Conservation (phyloP, 257 asterid genomes). For the Nicotiana attenuata region DNA sequence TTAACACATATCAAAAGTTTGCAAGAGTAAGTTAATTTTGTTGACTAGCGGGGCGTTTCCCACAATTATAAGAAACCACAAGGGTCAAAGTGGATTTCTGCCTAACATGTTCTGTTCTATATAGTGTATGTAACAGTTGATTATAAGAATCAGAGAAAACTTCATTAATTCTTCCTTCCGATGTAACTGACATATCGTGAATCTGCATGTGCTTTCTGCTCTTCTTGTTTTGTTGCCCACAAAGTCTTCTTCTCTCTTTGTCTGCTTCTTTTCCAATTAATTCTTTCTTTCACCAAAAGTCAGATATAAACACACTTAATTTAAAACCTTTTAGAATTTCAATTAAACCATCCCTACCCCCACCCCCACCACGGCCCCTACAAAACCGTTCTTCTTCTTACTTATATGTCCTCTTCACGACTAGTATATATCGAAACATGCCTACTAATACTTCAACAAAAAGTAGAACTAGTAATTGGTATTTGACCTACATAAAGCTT, state of each 20-base stretch:
- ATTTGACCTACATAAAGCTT: conserved; percentile 26
- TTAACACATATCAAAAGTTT: neutral
- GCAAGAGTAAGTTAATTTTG: neutral
- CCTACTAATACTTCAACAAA: conserved; percentile 30
- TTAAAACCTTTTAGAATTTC: conserved; percentile 16
- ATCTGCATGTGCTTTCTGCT: conserved; percentile 57
- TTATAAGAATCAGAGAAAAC: neutral
- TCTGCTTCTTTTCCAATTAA: conserved; percentile 27
- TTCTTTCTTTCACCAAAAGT: conserved; percentile 28
- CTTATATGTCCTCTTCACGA: conserved; percentile 38
- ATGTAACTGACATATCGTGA: conserved; percentile 24
- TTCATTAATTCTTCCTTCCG: neutral
- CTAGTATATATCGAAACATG: conserved; percentile 21
- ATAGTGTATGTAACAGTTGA: neutral
- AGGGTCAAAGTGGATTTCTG: neutral
- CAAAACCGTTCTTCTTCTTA: conserved; percentile 17
- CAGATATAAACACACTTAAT: conserved; percentile 16
- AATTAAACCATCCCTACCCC: neutral
- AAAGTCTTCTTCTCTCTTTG: conserved; percentile 42
- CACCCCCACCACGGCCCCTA: neutral
- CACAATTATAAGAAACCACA: neutral
- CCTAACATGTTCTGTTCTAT: neutral
- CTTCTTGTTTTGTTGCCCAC: conserved; percentile 37
- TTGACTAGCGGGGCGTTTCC: neutral
- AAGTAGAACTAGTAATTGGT: conserved; percentile 19